Evolutionary conservation across 768 basidiomycete genomes (phyloP).

Genomic region (Boletus rufocinnamomeus): DNA sequence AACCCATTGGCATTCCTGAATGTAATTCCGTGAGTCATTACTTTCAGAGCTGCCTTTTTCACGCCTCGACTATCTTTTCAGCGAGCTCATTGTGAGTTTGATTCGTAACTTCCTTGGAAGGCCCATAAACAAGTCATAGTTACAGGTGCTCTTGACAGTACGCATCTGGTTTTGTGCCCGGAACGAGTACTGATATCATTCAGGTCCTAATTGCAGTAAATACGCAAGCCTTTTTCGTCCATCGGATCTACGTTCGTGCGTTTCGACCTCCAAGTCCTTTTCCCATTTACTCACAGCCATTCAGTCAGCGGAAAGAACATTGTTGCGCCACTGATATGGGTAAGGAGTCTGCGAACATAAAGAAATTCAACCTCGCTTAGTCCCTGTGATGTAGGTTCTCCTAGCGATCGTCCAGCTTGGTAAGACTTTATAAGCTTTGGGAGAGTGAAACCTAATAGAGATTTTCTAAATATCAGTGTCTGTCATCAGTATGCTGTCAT

Average conservation of each 20-base stretch:
- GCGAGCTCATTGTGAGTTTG: conserved; percentile 11
- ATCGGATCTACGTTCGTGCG: conserved; percentile 19
- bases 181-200: neutral
- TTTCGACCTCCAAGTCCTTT: neutral
- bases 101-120: neutral
- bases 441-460: neutral
- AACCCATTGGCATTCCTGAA: neutral
- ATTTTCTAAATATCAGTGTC: neutral
- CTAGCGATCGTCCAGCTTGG: conserved; percentile 8
- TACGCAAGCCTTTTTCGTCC: conserved; percentile 15
- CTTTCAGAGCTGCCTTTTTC: neutral
- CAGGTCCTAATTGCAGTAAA: conserved; percentile 5
- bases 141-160: conserved; percentile 14
- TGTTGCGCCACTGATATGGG: conserved; percentile 11
- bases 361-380: neutral
- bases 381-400: neutral
- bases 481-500: neutral
- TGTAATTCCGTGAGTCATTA: conserved; percentile 3
- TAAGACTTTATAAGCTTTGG: neutral
- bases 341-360: neutral
- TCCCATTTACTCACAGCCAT: neutral
- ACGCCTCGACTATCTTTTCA: neutral
- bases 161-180: neutral
- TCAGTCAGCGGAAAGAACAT: conserved; percentile 14
- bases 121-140: neutral